These are phyloP conservation scores for Allantophomopsis lycopodina DNA, from an alignment of 2,329 filamentous ascomycete species.

Conservation along the genomic window DNA sequence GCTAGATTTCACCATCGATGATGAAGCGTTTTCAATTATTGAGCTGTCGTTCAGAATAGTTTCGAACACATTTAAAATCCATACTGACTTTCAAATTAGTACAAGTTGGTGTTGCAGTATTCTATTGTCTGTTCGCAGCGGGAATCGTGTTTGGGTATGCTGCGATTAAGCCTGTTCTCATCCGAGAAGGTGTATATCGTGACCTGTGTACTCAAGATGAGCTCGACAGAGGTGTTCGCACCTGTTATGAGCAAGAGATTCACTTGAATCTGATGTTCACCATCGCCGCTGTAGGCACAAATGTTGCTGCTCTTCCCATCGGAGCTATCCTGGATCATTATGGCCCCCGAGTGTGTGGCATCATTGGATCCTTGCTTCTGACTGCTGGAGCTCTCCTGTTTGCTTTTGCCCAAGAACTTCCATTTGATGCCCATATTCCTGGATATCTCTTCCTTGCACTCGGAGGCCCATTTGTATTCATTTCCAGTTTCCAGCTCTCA, in stretches of 20 bases:
- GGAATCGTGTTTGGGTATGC: conserved; percentile 78
- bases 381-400: conserved; percentile 58
- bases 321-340: conserved; percentile 75
- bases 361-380: conserved; percentile 58
- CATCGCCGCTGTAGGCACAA: conserved; percentile 74
- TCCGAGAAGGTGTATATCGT: conserved; percentile 57
- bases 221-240: conserved; percentile 29
- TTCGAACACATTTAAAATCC: background rate
- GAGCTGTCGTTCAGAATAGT: background rate
- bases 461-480: conserved; percentile 71
- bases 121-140: conserved; percentile 65
- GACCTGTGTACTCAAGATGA: conserved; percentile 44
- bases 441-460: conserved; percentile 67
- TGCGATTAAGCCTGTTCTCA: conserved; percentile 69
- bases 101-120: conserved; percentile 53
- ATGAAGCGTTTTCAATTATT: background rate
- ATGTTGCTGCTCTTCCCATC: conserved; percentile 73
- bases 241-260: conserved; percentile 47
- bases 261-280: conserved; percentile 87
- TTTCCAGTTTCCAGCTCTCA: conserved; percentile 72
- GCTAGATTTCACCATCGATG: no score
- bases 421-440: conserved; percentile 61
- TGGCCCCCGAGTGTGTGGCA: conserved; percentile 64
- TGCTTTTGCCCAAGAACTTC: conserved; percentile 47
- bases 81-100: conserved; percentile 26